phyloP scores from a whole-genome alignment of 257 asterid species.

The Primulina huaijiensis region DNA sequence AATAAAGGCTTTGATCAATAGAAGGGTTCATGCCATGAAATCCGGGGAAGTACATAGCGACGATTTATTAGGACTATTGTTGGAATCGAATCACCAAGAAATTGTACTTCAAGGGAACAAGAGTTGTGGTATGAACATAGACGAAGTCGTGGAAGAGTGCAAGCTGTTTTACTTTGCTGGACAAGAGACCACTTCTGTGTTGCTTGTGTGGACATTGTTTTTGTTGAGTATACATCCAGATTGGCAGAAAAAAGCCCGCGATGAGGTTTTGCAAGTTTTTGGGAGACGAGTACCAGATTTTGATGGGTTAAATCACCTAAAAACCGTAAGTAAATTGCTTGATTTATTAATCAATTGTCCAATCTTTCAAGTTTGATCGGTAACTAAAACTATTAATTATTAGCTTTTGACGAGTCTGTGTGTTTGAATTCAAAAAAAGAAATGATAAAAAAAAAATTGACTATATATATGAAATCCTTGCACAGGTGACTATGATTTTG shows the following conservation, averaged over 20 bases:
- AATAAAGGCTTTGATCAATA: background rate
- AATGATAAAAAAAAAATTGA: too few relatives aligned
- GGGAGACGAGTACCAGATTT: background rate
- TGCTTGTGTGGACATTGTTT: background rate
- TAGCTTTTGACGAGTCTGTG: too few relatives aligned
- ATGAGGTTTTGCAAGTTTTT: background rate
- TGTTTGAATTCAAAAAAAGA: too few relatives aligned
- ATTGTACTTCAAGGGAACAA: background rate
- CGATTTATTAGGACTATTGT: background rate
- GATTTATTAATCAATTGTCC: too few relatives aligned
- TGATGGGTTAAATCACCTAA: constrained; percentile 2
- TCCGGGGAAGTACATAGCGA: background rate
- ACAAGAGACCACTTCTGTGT: background rate
- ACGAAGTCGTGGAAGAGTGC: background rate
- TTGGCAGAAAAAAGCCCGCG: background rate
- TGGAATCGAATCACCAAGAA: background rate
- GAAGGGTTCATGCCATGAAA: background rate
- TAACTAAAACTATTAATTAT: too few relatives aligned
- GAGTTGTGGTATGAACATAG: background rate
- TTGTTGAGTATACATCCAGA: background rate
- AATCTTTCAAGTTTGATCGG: too few relatives aligned
- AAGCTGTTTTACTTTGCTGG: background rate
- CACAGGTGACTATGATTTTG: background rate
- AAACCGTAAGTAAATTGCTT: background rate
- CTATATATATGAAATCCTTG: too few relatives aligned